Conservation (phyloP, 2,329 filamentous ascomycete genomes). For the Orbilia quercus region DNA sequence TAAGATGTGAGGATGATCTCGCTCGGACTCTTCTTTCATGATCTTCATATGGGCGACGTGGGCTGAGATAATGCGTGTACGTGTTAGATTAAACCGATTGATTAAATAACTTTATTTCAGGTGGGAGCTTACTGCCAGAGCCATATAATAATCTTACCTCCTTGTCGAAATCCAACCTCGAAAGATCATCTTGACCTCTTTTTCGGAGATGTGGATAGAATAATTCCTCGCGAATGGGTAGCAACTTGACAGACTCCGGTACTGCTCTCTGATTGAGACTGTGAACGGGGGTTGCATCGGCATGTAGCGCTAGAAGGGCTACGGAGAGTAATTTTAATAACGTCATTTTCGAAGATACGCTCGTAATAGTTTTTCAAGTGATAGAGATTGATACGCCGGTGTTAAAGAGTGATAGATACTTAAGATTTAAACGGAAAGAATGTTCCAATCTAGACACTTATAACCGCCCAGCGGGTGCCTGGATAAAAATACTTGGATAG, state of each 20-base stretch:
- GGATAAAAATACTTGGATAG: no score
- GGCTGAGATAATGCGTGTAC: slow-evolving; percentile 4
- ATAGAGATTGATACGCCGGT: no score
- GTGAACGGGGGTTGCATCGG: background rate
- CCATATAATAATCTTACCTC: slow-evolving; percentile 15
- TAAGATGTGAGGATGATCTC: slow-evolving; percentile 25
- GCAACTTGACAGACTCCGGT: background rate
- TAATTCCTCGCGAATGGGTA: slow-evolving; percentile 1
- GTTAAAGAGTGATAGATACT: no score
- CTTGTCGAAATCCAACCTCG: background rate
- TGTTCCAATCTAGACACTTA: no score
- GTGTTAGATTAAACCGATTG: background rate
- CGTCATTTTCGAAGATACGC: no score
- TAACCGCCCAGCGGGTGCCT: no score
- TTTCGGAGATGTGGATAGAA: slow-evolving; percentile 14
- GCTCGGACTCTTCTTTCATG: background rate
- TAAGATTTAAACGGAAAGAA: no score
- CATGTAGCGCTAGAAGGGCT: background rate
- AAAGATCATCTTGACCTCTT: slow-evolving; percentile 16
- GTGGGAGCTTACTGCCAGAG: slow-evolving; percentile 10
- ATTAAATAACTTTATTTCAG: background rate
- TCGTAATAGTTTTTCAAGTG: no score
- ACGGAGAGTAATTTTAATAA: no score
- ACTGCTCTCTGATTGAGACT: background rate
- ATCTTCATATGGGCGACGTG: slow-evolving; percentile 22